phyloP scores from a whole-genome alignment of 176 grass and related monocot genomes.

The Puccinellia tenuiflora region DNA sequence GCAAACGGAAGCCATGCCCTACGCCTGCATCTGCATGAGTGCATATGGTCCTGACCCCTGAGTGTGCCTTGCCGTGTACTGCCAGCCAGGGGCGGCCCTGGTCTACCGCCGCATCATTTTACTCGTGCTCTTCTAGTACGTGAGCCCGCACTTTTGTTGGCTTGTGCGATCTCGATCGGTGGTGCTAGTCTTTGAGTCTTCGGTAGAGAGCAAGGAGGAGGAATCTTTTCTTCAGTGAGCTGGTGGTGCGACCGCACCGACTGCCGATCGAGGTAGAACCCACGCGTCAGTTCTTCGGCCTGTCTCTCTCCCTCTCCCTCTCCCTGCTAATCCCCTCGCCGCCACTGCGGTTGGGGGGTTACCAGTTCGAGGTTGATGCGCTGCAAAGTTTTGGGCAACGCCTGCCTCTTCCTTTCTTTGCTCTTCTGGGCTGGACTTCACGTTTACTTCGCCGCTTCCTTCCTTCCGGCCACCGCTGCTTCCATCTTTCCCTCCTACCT shows the following conservation, averaged over 20 bases:
- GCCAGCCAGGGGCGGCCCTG: too few species aligned
- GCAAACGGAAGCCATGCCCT: too few species aligned
- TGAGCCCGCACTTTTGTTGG: too few species aligned
- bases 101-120: too few species aligned
- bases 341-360: neutral
- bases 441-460: slow-evolving; percentile 9
- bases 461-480: neutral
- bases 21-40: too few species aligned
- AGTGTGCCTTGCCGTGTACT: too few species aligned
- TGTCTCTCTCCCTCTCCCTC: neutral
- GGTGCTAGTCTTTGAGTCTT: too few species aligned
- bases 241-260: neutral
- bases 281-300: slow-evolving; percentile 34
- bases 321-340: neutral
- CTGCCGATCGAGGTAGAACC: neutral
- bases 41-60: too few species aligned
- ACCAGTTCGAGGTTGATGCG: slow-evolving; percentile 21
- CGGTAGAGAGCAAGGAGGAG: neutral
- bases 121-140: too few species aligned
- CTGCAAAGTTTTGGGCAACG: slow-evolving; percentile 20
- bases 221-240: neutral
- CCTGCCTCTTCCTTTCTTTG: neutral
- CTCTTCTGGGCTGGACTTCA: slow-evolving; percentile 9
- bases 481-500: slow-evolving; percentile 10
- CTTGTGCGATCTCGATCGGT: too few species aligned